These are phyloP conservation scores for Bryoglossum gracile DNA, from an alignment of 495 filamentous ascomycete genomes.

Conservation along the genomic window DNA sequence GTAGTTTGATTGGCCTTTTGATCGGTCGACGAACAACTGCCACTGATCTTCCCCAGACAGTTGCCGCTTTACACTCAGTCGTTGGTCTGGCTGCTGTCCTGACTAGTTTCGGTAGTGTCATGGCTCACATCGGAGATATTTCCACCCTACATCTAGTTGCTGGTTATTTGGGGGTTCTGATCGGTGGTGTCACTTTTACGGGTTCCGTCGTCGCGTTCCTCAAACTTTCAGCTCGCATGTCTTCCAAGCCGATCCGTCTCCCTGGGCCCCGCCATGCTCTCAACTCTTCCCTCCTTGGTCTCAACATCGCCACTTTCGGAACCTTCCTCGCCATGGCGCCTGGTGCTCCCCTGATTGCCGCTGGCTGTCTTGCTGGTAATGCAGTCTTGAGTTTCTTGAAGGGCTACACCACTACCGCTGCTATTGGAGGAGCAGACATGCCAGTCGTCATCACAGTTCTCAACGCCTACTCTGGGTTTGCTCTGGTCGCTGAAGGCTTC, in stretches of 20 bases:
- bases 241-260: slow-evolving; percentile 59
- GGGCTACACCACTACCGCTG: slow-evolving; percentile 73
- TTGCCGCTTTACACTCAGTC: slow-evolving; percentile 74
- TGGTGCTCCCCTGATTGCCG: slow-evolving; percentile 63
- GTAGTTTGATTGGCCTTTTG: slow-evolving; percentile 52
- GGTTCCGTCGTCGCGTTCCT: slow-evolving; percentile 76
- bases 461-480: slow-evolving; percentile 80
- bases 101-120: slow-evolving; percentile 73
- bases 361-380: slow-evolving; percentile 63
- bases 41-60: slow-evolving; percentile 73
- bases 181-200: slow-evolving; percentile 76
- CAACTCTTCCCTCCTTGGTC: slow-evolving; percentile 61
- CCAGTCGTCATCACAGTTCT: slow-evolving; percentile 80
- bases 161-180: slow-evolving; percentile 71
- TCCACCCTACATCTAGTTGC: slow-evolving; percentile 69
- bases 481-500: slow-evolving; percentile 73
- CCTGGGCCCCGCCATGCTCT: slow-evolving; percentile 58
- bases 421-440: slow-evolving; percentile 83
- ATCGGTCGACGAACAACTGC: slow-evolving; percentile 79
- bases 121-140: slow-evolving; percentile 56
- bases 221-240: slow-evolving; percentile 72
- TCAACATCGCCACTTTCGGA: slow-evolving; percentile 71
- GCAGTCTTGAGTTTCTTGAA: slow-evolving; percentile 70
- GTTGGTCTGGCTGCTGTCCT: slow-evolving; percentile 75
- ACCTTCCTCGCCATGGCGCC: slow-evolving; percentile 71